Base-by-base conservation (phyloP, 495 filamentous ascomycete species). In the Xylaria venustula region DNA sequence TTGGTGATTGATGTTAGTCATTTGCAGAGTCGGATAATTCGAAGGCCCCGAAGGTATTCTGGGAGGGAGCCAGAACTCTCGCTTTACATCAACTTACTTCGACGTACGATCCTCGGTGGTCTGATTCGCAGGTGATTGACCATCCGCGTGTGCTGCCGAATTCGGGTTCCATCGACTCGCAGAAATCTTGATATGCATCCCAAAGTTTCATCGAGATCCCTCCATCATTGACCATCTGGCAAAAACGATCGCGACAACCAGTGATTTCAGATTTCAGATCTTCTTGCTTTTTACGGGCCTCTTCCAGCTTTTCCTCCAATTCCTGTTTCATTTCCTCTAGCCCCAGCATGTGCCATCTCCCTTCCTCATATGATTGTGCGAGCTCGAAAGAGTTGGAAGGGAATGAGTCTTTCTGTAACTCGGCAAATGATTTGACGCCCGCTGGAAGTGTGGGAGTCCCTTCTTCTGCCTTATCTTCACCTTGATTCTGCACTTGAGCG, bases 111-210 rank as follows among this genome's bases (percentile, higher is more conserved):
- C 41, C 40, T 7, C 28, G 25, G 47, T 66, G 60, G 3, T 48
- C 6, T 14, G 34, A 20, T 3, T 63, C 44, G 48, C 60, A 66
- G 17, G 36, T 23, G 12, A 66, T 63, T 5, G 60, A 63, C 45
- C 58, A 63, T 15, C 60, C 64, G 9, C 15, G 32, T 17, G 42
- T n/a, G 40, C 17, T 45, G 7, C 63, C 54, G 42, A 46, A 52
- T 41, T 53, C 17, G 19, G 53, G 60, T 20, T 58, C 12, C 28
- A 63, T 40, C 26, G 54, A 60, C 17, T 63, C 60, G 54, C 64
- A 66, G 54, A 66, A 66, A 2, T 14, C 58, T 40, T 51, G 7
- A 44, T 65, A 65, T 14, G 30, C 58, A 15, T 62, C 45, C 19
- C 42, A 34, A 3, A 65, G 57, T 47, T 49, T 40, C 37, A 7